Base-by-base conservation (phyloP, 495 filamentous ascomycete genomes). In the Chaetomidium leptoderma region DNA sequence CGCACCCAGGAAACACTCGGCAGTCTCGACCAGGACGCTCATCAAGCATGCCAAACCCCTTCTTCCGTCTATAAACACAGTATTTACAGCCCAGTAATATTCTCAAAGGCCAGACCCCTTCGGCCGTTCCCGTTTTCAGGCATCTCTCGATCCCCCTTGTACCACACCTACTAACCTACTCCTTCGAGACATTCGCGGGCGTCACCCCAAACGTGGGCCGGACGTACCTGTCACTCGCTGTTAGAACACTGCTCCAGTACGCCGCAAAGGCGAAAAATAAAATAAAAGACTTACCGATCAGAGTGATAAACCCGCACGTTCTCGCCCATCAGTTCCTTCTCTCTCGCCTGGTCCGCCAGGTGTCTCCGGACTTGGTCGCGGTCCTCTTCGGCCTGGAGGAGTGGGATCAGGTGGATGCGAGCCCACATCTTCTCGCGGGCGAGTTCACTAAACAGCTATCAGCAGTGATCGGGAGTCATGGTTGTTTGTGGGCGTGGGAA, bases 381-480 rank as follows among this genome's bases (percentile, higher is more conserved):
- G 77, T 98, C 93, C 67, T 92, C 89, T 70, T 98, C 93, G 54
- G 93, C 93, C 68, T 97, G 92, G 50, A 98, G 85, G 61, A 93
- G 72, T 30, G 93, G 93, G 68, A 91, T 91, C 47, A 98, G 78
- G 71, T 98, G 83, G 64, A 97, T 92, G 63, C 93, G 87, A 43
- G 86, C 80, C 93, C 93, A 98, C 82, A 96, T 91, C 79, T 98
- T 98, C 68, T 98, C 93, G 44, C 93, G 89, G 52, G 85, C 88
- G 59, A 95, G 87, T 70, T 98, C 93, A 68, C 92, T 97, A 63
- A n/a, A n/a, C 21, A 7, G 13, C 8, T 11, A 26, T 33, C 23
- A 36, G 52, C 26, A 37, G 14, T 2, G 24, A n/a, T 44, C 7
- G 8, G 21, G 23, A n/a, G 5, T n/a, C n/a, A n/a, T n/a, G n/a